Percentiles rank a stretch among this genome's conserved stretches.
Evolutionary conservation across 768 basidiomycete genomes (phyloP).

Genomic region (Pulveroboletus sp.): DNA sequence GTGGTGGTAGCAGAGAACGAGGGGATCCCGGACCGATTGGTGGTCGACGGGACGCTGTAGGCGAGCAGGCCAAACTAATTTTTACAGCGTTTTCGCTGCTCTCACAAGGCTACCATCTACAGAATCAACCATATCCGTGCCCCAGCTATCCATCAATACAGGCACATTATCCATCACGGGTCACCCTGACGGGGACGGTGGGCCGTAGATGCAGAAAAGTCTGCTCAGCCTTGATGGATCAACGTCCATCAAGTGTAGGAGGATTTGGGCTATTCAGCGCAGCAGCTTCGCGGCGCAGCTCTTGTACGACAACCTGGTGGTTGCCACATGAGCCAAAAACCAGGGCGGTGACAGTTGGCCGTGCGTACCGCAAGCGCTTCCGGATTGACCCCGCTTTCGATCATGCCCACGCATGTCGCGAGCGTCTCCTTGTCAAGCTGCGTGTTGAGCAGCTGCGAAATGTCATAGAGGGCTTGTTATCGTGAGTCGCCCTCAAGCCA

Average conservation of each 20-base stretch:
- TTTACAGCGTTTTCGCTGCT: slow-evolving; percentile 8
- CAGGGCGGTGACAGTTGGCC: not conserved
- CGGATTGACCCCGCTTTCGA: slow-evolving; percentile 89
- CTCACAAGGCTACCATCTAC: slow-evolving; percentile 10
- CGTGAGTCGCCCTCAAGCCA: slow-evolving; percentile 8
- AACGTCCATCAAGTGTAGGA: slow-evolving; percentile 25
- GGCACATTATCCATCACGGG: slow-evolving; percentile 3
- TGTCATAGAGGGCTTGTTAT: slow-evolving; percentile 70
- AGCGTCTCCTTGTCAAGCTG: slow-evolving; percentile 86
- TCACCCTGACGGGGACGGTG: not conserved
- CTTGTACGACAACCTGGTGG: slow-evolving; percentile 75
- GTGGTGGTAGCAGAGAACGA: slow-evolving; percentile 6
- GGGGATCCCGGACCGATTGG: not conserved
- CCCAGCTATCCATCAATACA: slow-evolving; percentile 10
- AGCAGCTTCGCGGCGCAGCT: slow-evolving; percentile 69
- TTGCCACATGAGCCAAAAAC: slow-evolving; percentile 4
- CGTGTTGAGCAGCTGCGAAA: slow-evolving; percentile 85
- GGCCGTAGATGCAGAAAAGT: not conserved
- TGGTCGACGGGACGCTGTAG: slow-evolving; percentile 1
- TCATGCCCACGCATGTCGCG: slow-evolving; percentile 89
- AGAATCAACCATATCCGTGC: slow-evolving; percentile 22
- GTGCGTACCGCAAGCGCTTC: slow-evolving; percentile 81
- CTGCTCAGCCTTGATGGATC: not conserved
- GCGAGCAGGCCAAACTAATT: slow-evolving; percentile 6
- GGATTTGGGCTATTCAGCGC: slow-evolving; percentile 30